Percentiles rank a stretch among this genome's conserved stretches.
phyloP scores from a whole-genome alignment of 257 asterid genomes.

The Anisodus tanguticus region DNA sequence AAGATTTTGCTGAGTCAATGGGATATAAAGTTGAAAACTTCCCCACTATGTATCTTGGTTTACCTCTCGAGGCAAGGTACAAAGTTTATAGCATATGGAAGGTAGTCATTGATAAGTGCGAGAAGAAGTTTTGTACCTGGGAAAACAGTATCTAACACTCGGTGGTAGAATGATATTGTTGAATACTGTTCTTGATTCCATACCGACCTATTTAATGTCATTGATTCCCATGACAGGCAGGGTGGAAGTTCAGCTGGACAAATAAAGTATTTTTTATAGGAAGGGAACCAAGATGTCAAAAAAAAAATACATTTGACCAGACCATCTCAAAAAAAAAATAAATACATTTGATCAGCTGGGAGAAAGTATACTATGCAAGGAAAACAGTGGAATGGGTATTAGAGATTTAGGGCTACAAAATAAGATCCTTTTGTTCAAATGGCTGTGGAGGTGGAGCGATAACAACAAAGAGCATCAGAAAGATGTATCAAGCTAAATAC shows the following conservation, averaged over 20 bases:
- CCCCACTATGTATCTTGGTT: background rate
- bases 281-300: background rate
- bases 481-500: constrained; percentile 8
- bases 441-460: background rate
- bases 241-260: background rate
- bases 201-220: background rate
- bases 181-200: background rate
- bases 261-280: constrained; percentile 1
- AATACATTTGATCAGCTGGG: background rate
- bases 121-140: background rate
- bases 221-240: background rate
- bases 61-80: background rate
- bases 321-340: background rate
- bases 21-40: background rate
- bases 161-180: background rate
- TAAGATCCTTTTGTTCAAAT: constrained; percentile 7
- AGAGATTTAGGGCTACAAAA: background rate
- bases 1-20: background rate
- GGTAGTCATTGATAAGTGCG: constrained; percentile 1
- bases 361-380: constrained; percentile 13
- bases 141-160: background rate
- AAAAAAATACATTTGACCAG: background rate
- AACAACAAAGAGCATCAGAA: background rate
- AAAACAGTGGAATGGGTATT: background rate
- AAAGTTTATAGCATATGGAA: background rate